Percentiles rank a stretch among this genome's conserved stretches.
phyloP scores from a whole-genome alignment of 2,329 filamentous ascomycete species.

The Fusarium sp. region DNA sequence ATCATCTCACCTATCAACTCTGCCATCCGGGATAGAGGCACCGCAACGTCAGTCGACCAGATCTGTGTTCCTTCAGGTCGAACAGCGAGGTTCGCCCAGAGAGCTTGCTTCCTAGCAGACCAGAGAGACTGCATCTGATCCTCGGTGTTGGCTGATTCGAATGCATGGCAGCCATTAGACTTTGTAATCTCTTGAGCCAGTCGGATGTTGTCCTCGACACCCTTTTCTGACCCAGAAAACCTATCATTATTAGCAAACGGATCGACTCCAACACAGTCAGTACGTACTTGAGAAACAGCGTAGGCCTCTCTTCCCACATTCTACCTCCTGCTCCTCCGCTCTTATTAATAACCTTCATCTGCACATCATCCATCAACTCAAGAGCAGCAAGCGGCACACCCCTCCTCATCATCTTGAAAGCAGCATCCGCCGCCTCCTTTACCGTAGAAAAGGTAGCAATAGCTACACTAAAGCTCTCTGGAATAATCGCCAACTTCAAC shows the following conservation, averaged over 20 bases:
- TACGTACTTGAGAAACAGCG: slow-evolving; percentile 75
- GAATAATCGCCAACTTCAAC: slow-evolving; percentile 74
- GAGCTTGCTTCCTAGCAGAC: slow-evolving; percentile 79
- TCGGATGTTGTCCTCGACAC: slow-evolving; percentile 71
- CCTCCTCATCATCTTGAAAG: slow-evolving; percentile 71
- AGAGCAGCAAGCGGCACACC: slow-evolving; percentile 76
- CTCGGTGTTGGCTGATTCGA: slow-evolving; percentile 75
- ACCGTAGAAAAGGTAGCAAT: slow-evolving; percentile 71
- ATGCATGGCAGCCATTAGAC: slow-evolving; percentile 64
- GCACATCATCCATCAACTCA: slow-evolving; percentile 72
- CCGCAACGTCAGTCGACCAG: slow-evolving; percentile 86
- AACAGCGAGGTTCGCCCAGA: slow-evolving; percentile 79
- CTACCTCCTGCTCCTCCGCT: slow-evolving; percentile 67
- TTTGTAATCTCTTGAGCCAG: slow-evolving; percentile 67
- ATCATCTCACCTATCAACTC: slow-evolving; percentile 68
- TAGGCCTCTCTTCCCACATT: slow-evolving; percentile 76
- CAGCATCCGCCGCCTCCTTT: slow-evolving; percentile 71
- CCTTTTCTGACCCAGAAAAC: slow-evolving; percentile 73
- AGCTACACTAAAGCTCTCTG: slow-evolving; percentile 73
- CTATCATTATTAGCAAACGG: slow-evolving; percentile 17
- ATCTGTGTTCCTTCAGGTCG: slow-evolving; percentile 70
- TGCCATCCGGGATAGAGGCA: slow-evolving; percentile 77
- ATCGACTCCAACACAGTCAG: no score
- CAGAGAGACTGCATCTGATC: slow-evolving; percentile 78
- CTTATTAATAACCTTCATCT: slow-evolving; percentile 76